Percentiles rank a stretch among this genome's conserved stretches.
Conservation (phyloP, 768 basidiomycete species). For the Terana coerulea region DNA sequence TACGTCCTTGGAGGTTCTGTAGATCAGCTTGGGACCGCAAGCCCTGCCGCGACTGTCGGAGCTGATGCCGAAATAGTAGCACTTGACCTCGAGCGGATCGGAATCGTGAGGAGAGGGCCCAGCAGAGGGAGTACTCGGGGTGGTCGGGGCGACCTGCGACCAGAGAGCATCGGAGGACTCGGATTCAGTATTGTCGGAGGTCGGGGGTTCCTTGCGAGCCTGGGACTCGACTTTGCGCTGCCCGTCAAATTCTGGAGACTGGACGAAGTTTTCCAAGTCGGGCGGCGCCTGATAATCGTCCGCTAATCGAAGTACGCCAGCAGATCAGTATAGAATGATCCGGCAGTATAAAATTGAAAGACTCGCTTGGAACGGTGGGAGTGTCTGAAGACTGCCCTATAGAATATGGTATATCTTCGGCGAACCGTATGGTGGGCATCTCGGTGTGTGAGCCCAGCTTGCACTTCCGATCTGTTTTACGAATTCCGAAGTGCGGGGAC, state of each 20-base stretch:
- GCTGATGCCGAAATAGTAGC: constrained; percentile 31
- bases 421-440: no score
- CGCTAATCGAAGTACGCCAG: neutral
- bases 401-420: no score
- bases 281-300: neutral
- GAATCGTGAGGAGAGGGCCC: constrained; percentile 19
- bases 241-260: neutral
- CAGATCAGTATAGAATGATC: neutral
- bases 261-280: neutral
- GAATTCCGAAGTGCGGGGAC: no score
- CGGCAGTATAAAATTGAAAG: no score
- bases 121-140: constrained; percentile 1
- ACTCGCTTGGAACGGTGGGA: no score
- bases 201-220: neutral
- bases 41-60: constrained; percentile 20
- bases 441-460: no score
- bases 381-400: no score
- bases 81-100: constrained; percentile 27
- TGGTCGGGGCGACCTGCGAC: neutral
- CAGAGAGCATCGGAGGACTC: constrained; percentile 5
- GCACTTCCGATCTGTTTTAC: no score
- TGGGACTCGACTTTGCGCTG: neutral
- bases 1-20: constrained; percentile 30
- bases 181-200: neutral
- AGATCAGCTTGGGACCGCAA: constrained; percentile 34